Base-by-base conservation (phyloP, 768 basidiomycete species). In the Leccinum disarticulatum region DNA sequence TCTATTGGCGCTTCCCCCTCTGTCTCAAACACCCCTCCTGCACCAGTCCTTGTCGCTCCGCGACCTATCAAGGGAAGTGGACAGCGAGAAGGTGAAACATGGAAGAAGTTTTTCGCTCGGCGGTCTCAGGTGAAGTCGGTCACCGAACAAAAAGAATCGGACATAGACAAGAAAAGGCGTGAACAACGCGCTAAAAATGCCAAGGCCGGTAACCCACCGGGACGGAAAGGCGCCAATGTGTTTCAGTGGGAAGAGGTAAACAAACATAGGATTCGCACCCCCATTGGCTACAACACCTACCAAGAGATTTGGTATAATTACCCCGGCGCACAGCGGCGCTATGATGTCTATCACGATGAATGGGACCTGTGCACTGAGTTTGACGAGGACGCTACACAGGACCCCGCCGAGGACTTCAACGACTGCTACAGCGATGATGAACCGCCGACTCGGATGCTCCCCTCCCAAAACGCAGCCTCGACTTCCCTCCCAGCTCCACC, bases 301-400 rank as follows among this genome's bases (percentile, higher is more conserved):
- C 14, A 2, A n/a, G 15, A 14, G 17, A 43, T 43, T 4, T 43
- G 41, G 41, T 15, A 43, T 43, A 17, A 43, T n/a, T 57, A 57
- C n/a, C 15, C 15, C 7, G 15, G 38, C 2, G 9, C 7, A 4
- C 56, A 57, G 31, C 14, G 6, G 7, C 8, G 15, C 28, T 57
- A 57, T 52, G 36, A 52, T 8, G 1, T n/a, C 7, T 57, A 17
- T 17, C 3, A n/a, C 7, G 41, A 43, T 6, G 10, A 57, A 30
- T 57, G 50, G 50, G 41, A 57, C 36, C 4, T 57, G 7, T 57
- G 56, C 30, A 33, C 38, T 25, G 19, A 52, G n/a, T 52, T 57
- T 11, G n/a, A 36, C 30, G 30, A 30, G 7, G 30, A 30, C 8
- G 8, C 30, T 8, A 30, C 7, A 30, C 8, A 8, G 30, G 41